Conservation (phyloP, 2,329 filamentous ascomycete species). For the Penicillium oxalicum region DNA sequence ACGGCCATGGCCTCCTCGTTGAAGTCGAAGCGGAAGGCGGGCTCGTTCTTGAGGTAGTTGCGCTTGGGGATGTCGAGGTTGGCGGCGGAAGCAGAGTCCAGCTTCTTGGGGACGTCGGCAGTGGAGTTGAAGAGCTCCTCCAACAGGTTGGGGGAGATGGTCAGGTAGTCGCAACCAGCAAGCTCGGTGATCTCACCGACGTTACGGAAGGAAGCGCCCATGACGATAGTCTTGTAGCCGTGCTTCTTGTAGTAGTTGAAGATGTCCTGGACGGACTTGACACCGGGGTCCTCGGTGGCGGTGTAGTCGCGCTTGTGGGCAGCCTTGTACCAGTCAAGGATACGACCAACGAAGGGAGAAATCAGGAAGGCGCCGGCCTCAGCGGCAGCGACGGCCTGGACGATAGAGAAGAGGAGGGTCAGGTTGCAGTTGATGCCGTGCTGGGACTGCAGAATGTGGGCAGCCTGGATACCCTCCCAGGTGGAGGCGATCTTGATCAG, state of each 20-base stretch:
- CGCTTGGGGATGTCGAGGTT: slow-evolving; percentile 77
- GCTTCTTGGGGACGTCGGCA: slow-evolving; percentile 83
- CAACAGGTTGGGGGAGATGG: slow-evolving; percentile 93
- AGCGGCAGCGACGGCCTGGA: slow-evolving; percentile 91
- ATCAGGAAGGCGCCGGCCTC: slow-evolving; percentile 96
- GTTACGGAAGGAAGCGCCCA: slow-evolving; percentile 98
- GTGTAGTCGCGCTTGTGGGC: slow-evolving; percentile 87
- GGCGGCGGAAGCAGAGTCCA: slow-evolving; percentile 62
- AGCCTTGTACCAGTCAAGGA: slow-evolving; percentile 99
- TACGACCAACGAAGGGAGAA: slow-evolving; percentile 97
- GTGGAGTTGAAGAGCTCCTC: slow-evolving; percentile 87
- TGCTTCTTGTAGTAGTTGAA: slow-evolving; percentile 99
- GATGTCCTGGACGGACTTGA: slow-evolving; percentile 86
- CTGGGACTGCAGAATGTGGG: slow-evolving; percentile 91
- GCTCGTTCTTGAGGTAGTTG: slow-evolving; percentile 83
- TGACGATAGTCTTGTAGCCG: slow-evolving; percentile 98
- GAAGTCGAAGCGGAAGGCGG: slow-evolving; percentile 95
- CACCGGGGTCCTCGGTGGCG: slow-evolving; percentile 88
- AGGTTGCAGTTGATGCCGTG: slow-evolving; percentile 98
- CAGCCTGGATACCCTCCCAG: slow-evolving; percentile 99
- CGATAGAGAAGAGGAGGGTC: slow-evolving; percentile 95
- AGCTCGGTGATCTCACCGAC: slow-evolving; percentile 95
- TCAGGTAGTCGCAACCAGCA: slow-evolving; percentile 96
- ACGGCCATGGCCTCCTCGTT: slow-evolving; percentile 99
- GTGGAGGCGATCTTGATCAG: slow-evolving; percentile 99